Evolutionary conservation across 257 asterid species (phyloP).

Genomic region (Asclepias syriaca): DNA sequence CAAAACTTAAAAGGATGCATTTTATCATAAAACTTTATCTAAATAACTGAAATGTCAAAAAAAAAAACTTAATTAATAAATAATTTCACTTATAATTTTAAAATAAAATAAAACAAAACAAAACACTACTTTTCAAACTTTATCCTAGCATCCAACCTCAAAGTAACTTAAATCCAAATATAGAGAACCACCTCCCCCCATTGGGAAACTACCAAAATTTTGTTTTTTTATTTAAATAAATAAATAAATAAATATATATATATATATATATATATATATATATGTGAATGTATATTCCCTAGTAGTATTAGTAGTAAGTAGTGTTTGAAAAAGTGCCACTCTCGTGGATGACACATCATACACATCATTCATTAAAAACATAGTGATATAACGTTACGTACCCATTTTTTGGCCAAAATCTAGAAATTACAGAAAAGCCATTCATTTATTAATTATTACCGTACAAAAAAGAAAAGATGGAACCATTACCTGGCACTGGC

Average conservation of each 20-base stretch:
- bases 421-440: background rate
- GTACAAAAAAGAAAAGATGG: too few species aligned
- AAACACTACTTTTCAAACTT: too few species aligned
- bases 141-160: background rate
- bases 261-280: too few species aligned
- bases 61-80: too few species aligned
- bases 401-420: background rate
- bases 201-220: background rate
- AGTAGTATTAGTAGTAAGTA: background rate
- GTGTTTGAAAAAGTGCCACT: background rate
- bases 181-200: background rate
- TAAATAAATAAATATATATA: too few species aligned
- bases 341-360: background rate
- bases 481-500: constrained; percentile 57
- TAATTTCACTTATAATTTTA: too few species aligned
- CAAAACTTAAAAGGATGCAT: background rate
- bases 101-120: too few species aligned
- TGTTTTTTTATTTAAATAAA: too few species aligned
- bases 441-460: background rate
- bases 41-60: too few species aligned
- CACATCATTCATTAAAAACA: background rate
- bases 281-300: background rate
- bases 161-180: background rate
- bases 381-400: too few species aligned
- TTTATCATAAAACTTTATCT: too few species aligned